Conservation (phyloP, 805 yeast genomes). For the Cyberlindnera mrakii region DNA sequence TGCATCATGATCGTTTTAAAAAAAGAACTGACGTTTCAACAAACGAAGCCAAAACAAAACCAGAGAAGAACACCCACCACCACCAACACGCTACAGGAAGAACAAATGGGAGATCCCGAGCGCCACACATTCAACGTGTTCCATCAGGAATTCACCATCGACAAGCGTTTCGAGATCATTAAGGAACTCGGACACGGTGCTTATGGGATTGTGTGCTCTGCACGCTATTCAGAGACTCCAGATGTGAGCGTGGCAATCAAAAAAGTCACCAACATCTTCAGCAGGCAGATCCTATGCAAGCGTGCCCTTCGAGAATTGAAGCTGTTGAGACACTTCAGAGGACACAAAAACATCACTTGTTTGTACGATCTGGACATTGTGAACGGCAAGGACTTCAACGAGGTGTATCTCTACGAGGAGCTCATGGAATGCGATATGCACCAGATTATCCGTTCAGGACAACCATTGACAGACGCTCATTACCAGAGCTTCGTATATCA, state of each 20-base stretch:
- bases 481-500: slow-evolving; percentile 92
- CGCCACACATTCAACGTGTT: slow-evolving; percentile 56
- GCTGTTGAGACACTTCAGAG: slow-evolving; percentile 85
- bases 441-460: slow-evolving; percentile 91
- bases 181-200: slow-evolving; percentile 98
- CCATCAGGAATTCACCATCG: slow-evolving; percentile 91
- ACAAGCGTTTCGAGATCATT: slow-evolving; percentile 78
- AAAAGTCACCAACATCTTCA: slow-evolving; percentile 90
- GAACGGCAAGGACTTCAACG: slow-evolving; percentile 68
- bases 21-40: not conserved
- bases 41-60: not conserved
- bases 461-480: slow-evolving; percentile 90
- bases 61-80: not conserved
- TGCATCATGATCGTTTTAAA: not conserved
- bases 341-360: slow-evolving; percentile 95
- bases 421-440: slow-evolving; percentile 99
- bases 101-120: slow-evolving; percentile 26
- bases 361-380: slow-evolving; percentile 91
- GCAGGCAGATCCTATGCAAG: slow-evolving; percentile 85
- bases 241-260: slow-evolving; percentile 91
- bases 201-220: slow-evolving; percentile 94
- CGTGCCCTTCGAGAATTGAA: slow-evolving; percentile 89
- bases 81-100: not conserved
- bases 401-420: slow-evolving; percentile 89
- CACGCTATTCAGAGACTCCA: slow-evolving; percentile 65